Evolutionary conservation across 208 protist genomes (phyloP).

Genomic region (Leishmania martiniquensis): DNA sequence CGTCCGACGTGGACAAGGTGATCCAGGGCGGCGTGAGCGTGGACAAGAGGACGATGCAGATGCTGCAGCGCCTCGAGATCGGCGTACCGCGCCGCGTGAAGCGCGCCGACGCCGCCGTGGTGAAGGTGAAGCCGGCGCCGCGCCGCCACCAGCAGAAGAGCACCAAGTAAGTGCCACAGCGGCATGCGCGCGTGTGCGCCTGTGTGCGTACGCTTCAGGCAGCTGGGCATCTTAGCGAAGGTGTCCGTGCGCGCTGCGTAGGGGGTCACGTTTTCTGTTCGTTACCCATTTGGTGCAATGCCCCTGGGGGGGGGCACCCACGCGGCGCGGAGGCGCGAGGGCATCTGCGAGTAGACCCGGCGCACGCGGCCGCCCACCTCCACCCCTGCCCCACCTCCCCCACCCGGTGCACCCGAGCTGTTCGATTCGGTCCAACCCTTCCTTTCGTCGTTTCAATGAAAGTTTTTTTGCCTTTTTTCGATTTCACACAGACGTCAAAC

Average conservation of each 20-base stretch:
- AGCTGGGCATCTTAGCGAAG: too few relatives aligned
- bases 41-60: constrained; percentile 86
- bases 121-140: constrained; percentile 99
- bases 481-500: background rate
- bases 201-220: background rate
- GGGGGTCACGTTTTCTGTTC: background rate
- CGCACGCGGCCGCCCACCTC: too few relatives aligned
- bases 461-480: too few relatives aligned
- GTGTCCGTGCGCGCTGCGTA: background rate
- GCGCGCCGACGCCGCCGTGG: constrained; percentile 77
- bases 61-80: constrained; percentile 88
- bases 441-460: background rate
- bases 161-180: constrained; percentile 26
- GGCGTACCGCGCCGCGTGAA: constrained; percentile 84
- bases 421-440: background rate
- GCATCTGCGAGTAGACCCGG: background rate
- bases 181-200: background rate
- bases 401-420: too few relatives aligned
- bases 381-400: background rate
- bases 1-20: constrained; percentile 85
- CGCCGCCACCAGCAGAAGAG: constrained; percentile 99
- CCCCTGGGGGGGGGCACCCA: too few relatives aligned
- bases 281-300: background rate
- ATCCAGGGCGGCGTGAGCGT: constrained; percentile 90
- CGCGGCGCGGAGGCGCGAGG: background rate